Evolutionary conservation across 176 grass and related monocot genomes (phyloP), one percentile per base, ranked within the genome.

Genomic region (Olyra latifolia): DNA sequence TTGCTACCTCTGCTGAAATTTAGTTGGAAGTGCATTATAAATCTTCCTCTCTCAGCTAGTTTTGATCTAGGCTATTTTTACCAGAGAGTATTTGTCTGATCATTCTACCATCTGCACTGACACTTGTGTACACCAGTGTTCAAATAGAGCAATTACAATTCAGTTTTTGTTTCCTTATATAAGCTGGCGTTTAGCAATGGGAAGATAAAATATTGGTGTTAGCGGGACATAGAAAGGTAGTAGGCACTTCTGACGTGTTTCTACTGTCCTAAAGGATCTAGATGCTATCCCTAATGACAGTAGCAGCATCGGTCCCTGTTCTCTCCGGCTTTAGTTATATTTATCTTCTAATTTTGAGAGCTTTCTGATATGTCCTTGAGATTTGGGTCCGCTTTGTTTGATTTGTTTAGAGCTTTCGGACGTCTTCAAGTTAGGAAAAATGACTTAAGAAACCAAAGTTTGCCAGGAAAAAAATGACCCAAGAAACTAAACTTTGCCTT

Each of bases 11-110:
- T n/a, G 50, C 46, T 3, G 38, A 52, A 59, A 9, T 73, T 75
- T 46, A 75, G 70, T 70, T 50, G 3, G 13, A 32, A 71, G 5
- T 50, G 32, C 10, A 38, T 80, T 35, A 5, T 15, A 45, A 30
- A 16, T 60, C 19, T 22, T 32, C 17, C 10, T 29, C 1, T 23
- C 25, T 0, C 8, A 45, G 17, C 16, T 40, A 20, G 32, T 42
- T 71, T 69, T 62, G 63, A 35, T 76, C 29, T 35, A 63, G 77
- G 73, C 58, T 66, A 8, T 46, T 41, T 77, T 38, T 47, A 40
- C 38, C 10, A 63, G 66, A 72, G 49, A 25, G 80, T 17, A 74
- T 67, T 40, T 75, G 29, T 72, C 11, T 67, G 66, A 66, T 66
- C 41, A 60, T 46, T 11, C 16, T 50, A 41, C 27, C 25, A 0